Conservation (phyloP, 1,284 basidiomycete species). For the Termitomyces sp. region DNA sequence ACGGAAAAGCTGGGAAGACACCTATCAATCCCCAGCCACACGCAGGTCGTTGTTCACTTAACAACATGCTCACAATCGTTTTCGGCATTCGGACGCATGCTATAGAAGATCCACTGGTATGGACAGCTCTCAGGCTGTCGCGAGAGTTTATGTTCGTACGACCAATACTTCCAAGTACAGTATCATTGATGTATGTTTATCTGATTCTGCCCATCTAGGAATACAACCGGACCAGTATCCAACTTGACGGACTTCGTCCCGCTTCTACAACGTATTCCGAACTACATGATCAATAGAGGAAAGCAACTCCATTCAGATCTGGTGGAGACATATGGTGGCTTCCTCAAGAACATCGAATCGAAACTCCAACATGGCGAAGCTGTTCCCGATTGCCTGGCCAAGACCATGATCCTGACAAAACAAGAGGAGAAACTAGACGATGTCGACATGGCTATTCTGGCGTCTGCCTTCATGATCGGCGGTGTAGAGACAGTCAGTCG, state of each 20-base stretch:
- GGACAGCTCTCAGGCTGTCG: constrained; percentile 26
- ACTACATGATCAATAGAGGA: constrained; percentile 28
- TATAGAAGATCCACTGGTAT: constrained; percentile 29
- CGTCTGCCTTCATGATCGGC: constrained; percentile 37
- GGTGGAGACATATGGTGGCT: constrained; percentile 28
- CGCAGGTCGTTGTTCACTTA: constrained; percentile 24
- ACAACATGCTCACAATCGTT: constrained; percentile 34
- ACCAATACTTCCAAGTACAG: neutral
- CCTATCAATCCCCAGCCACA: constrained; percentile 35
- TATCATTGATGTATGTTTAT: constrained; percentile 5
- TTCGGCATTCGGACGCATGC: constrained; percentile 33
- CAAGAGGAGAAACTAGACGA: constrained; percentile 34
- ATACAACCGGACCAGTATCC: constrained; percentile 35
- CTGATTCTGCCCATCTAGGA: constrained; percentile 19
- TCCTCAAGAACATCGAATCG: constrained; percentile 25
- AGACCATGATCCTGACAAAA: constrained; percentile 30
- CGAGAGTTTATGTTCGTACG: constrained; percentile 35
- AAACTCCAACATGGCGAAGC: constrained; percentile 26
- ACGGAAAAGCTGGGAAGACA: constrained; percentile 25
- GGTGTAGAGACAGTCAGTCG: constrained; percentile 38
- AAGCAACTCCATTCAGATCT: constrained; percentile 32
- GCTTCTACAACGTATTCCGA: constrained; percentile 33
- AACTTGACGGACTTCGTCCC: constrained; percentile 39
- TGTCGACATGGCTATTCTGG: constrained; percentile 35
- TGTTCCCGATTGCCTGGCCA: constrained; percentile 34